phyloP scores from a whole-genome alignment of 192 early-diverging fungal genomes.

The Backusella morwellensis region DNA sequence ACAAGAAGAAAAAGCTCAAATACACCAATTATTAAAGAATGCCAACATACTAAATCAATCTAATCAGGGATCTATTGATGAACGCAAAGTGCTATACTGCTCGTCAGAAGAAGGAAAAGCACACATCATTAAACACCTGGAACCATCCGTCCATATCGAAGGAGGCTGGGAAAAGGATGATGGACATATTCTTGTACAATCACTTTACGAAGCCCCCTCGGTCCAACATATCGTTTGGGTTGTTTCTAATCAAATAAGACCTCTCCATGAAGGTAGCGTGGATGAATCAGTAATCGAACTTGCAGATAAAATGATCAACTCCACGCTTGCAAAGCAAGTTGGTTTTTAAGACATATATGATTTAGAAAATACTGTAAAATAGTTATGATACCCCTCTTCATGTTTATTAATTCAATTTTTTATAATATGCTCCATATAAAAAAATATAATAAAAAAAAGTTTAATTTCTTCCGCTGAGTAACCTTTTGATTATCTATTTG shows the following conservation, averaged over 20 bases:
- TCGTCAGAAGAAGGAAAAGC: conserved; percentile 61
- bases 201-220: neutral
- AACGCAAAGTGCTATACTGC: conserved; percentile 64
- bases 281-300: conserved; percentile 3
- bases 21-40: conserved; percentile 45
- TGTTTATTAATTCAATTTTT: neutral
- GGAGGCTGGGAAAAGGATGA: conserved; percentile 42
- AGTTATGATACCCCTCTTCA: neutral
- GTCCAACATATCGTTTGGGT: neutral
- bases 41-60: conserved; percentile 32
- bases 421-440: neutral
- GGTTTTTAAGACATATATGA: neutral
- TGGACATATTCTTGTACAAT: conserved; percentile 17
- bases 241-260: conserved; percentile 3
- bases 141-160: conserved; percentile 66
- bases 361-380: neutral
- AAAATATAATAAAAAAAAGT: conserved; percentile 7
- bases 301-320: conserved; percentile 4
- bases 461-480: conserved; percentile 6
- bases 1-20: conserved; percentile 54
- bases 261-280: neutral
- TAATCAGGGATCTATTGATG: conserved; percentile 46
- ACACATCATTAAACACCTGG: conserved; percentile 68
- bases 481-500: neutral
- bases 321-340: conserved; percentile 3